Evolutionary conservation across 2,329 filamentous ascomycete genomes (phyloP), one percentile per base, ranked within the genome.

Genomic region (Ramularia endophylla): DNA sequence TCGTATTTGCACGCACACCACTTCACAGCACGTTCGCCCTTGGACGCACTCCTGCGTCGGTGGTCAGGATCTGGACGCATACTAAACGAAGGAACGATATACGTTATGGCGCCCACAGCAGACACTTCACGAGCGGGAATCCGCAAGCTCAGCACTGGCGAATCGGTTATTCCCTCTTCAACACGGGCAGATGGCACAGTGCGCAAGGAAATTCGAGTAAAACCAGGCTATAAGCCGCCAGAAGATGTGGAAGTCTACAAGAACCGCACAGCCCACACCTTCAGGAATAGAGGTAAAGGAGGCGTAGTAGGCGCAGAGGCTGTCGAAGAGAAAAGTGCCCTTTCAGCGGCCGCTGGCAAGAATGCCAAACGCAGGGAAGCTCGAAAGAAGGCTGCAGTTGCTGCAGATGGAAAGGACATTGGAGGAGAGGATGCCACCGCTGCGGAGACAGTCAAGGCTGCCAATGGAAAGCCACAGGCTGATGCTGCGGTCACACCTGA

Each of bases 241-340:
- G 92, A 98, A 68, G 92, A 98, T 65, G 83, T 97, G 50, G 88
- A 95, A 61, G 74, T 95, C 33, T 98, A 98, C 76, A 94, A 88
- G 70, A 95, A 94, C 65, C 82, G 86, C 43, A 88, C 83, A 1
- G 89, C 89, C 36, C 85, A 92, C 62, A 80, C 79, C 36, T 95
- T 85, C 69, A 87, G 87, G 60, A 87, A 79, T 54, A 80, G 87
- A 38, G 79, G 77, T 18, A 80, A 77, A 43, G 69, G 65, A 43
- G 83, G 77, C 16, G 76, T 95, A 4, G 86, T 87, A 3, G 90
- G 90, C 17, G 85, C 87, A 1, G 77, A 78, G 39, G 55, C 59
- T 2, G 49, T 71, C 1, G 72, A 76, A 37, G 67, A 69, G 29
- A 53, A 61, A 20, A 29, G 44, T 13, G 35, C 43, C 20, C 68